phyloP scores from a whole-genome alignment of 2,329 filamentous ascomycete species.

The Colletotrichum sojae region DNA sequence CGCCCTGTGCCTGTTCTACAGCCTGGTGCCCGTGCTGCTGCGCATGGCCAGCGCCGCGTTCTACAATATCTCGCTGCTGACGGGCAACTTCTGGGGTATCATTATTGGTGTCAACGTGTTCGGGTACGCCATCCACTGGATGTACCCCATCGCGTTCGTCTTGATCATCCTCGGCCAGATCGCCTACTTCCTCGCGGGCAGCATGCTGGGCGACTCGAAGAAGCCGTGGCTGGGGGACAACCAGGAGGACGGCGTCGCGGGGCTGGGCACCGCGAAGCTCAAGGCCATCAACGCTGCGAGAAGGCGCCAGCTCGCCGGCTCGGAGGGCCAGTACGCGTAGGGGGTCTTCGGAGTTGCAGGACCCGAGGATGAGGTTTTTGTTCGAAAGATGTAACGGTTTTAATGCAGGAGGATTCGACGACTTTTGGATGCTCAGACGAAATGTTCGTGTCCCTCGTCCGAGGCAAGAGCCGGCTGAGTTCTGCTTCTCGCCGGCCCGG shows the following conservation, averaged over 20 bases:
- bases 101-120: constrained; percentile 93
- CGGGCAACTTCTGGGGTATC: constrained; percentile 97
- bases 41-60: constrained; percentile 93
- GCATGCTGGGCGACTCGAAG: constrained; percentile 85
- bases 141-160: constrained; percentile 97
- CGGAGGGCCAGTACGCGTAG: constrained; percentile 4
- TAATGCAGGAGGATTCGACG: constrained; percentile 19
- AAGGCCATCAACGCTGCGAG: constrained; percentile 75
- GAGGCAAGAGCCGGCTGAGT: neutral
- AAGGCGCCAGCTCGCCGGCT: constrained; percentile 49
- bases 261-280: constrained; percentile 87
- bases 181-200: constrained; percentile 89
- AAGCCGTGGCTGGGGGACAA: constrained; percentile 96
- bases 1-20: constrained; percentile 87
- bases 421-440: neutral
- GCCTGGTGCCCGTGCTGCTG: constrained; percentile 87
- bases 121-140: constrained; percentile 82
- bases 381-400: constrained; percentile 10
- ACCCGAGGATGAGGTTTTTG: neutral
- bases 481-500: neutral
- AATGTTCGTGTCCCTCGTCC: neutral
- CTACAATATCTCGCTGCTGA: constrained; percentile 95
- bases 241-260: constrained; percentile 85
- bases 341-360: neutral
- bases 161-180: constrained; percentile 89